Percentiles rank a stretch among this genome's conserved stretches.
These are phyloP conservation scores for Camellia oleifera DNA, from an alignment of 179 eudicot species.

Conservation along the genomic window DNA sequence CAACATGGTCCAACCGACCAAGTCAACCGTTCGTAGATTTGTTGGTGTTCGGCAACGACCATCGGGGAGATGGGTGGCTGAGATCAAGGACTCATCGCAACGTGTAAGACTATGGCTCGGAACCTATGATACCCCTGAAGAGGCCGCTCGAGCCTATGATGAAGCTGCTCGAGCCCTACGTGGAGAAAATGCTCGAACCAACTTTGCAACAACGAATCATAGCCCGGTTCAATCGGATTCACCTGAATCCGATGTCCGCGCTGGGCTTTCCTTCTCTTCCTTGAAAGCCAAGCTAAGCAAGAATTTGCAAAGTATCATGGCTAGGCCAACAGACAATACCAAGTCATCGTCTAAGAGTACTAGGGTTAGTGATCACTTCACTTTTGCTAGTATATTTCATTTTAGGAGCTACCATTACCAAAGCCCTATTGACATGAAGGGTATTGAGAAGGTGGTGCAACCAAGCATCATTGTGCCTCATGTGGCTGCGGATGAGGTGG, in stretches of 20 bases:
- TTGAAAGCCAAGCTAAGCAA: constrained; percentile 44
- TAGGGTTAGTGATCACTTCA: constrained; percentile 48
- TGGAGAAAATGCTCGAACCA: constrained; percentile 48
- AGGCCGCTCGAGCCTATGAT: constrained; percentile 52
- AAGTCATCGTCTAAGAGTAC: constrained; percentile 31
- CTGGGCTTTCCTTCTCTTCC: constrained; percentile 38
- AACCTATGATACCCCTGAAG: constrained; percentile 53
- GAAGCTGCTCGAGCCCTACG: constrained; percentile 51
- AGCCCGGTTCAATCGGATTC: not conserved
- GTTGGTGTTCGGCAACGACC: constrained; percentile 54
- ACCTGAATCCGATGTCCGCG: constrained; percentile 15
- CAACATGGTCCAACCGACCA: constrained; percentile 15
- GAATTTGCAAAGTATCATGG: constrained; percentile 44
- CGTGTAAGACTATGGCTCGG: constrained; percentile 51
- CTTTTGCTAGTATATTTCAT: constrained; percentile 49
- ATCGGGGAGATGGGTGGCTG: constrained; percentile 58
- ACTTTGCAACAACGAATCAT: constrained; percentile 25
- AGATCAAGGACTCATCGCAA: constrained; percentile 54
- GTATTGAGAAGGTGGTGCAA: constrained; percentile 37
- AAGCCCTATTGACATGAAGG: constrained; percentile 20
- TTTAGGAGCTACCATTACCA: constrained; percentile 26
- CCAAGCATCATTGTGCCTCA: constrained; percentile 48
- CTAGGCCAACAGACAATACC: constrained; percentile 28
- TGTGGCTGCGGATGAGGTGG: constrained; percentile 7
- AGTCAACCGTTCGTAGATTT: constrained; percentile 29